Evolutionary conservation across 176 grass and related monocot species (phyloP).

Genomic region (Stipa capillata): DNA sequence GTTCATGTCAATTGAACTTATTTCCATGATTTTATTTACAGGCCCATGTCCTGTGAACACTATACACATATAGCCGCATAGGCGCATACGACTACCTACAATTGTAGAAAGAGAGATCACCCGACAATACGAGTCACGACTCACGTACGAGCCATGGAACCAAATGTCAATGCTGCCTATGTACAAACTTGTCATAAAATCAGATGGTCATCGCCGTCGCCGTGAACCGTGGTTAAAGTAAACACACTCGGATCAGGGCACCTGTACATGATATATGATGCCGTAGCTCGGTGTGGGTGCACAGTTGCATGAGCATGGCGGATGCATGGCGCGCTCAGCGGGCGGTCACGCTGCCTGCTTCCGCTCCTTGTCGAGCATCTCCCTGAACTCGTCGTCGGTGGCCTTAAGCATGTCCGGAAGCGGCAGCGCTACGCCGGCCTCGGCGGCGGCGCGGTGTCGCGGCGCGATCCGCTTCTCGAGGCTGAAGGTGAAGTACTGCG

Average conservation of each 20-base stretch:
- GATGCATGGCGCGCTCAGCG: background rate
- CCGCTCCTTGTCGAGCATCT: slow-evolving; percentile 33
- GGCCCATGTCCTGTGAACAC: background rate
- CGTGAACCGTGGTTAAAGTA: background rate
- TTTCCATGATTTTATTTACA: background rate
- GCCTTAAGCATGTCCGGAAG: slow-evolving; percentile 54
- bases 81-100: background rate
- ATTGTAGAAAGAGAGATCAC: background rate
- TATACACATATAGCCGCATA: background rate
- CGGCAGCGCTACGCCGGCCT: slow-evolving; percentile 42
- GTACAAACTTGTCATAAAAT: too few species aligned
- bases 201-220: background rate
- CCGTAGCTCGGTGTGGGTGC: background rate
- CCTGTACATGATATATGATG: too few species aligned
- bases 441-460: slow-evolving; percentile 32
- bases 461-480: slow-evolving; percentile 65
- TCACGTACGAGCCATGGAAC: background rate
- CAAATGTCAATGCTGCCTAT: slow-evolving; percentile 17
- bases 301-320: background rate
- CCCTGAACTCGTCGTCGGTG: slow-evolving; percentile 59
- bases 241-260: background rate
- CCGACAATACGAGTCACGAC: background rate
- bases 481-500: slow-evolving; percentile 70
- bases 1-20: background rate
- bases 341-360: too few species aligned